These are phyloP conservation scores for Rhizoclosmatium globosum DNA, from an alignment of 192 early-diverging fungal species.

Conservation along the genomic window DNA sequence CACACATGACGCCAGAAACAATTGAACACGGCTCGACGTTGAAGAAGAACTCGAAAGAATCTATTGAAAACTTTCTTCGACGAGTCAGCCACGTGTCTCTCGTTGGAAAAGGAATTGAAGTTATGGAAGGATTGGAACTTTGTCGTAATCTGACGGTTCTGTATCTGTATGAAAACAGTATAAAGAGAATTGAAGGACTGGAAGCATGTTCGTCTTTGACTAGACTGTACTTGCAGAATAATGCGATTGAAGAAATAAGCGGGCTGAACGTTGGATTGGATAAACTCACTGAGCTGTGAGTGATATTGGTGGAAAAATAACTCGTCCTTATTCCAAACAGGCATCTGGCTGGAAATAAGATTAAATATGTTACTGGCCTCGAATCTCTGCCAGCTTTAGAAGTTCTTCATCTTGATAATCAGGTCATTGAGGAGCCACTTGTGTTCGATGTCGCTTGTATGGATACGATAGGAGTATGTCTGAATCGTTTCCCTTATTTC, in stretches of 20 bases:
- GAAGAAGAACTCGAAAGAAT: conserved; percentile 46
- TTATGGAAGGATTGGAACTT: conserved; percentile 52
- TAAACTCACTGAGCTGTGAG: conserved; percentile 47
- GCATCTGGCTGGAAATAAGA: conserved; percentile 56
- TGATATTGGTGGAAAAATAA: neutral
- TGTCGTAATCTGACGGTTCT: conserved; percentile 55
- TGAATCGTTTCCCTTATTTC: conserved; percentile 14
- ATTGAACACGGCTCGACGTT: conserved; percentile 52
- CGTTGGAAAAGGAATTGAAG: conserved; percentile 47
- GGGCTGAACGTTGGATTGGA: conserved; percentile 52
- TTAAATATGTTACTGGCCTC: conserved; percentile 43
- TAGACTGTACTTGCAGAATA: conserved; percentile 58
- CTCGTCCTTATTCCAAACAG: conserved; percentile 20
- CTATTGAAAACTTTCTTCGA: conserved; percentile 49
- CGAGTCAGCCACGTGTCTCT: conserved; percentile 57
- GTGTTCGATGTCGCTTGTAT: conserved; percentile 50
- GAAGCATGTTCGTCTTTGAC: conserved; percentile 42
- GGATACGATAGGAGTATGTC: conserved; percentile 44
- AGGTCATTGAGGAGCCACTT: conserved; percentile 37
- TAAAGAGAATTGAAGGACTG: conserved; percentile 52
- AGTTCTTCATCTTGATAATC: conserved; percentile 59
- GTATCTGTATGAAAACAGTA: conserved; percentile 64
- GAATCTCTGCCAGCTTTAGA: conserved; percentile 48
- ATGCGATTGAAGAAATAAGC: conserved; percentile 53
- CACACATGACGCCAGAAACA: conserved; percentile 44